Evolutionary conservation across 2,329 filamentous ascomycete genomes (phyloP), one percentile per base, ranked within the genome.

Genomic region (Trichoderma sp.): DNA sequence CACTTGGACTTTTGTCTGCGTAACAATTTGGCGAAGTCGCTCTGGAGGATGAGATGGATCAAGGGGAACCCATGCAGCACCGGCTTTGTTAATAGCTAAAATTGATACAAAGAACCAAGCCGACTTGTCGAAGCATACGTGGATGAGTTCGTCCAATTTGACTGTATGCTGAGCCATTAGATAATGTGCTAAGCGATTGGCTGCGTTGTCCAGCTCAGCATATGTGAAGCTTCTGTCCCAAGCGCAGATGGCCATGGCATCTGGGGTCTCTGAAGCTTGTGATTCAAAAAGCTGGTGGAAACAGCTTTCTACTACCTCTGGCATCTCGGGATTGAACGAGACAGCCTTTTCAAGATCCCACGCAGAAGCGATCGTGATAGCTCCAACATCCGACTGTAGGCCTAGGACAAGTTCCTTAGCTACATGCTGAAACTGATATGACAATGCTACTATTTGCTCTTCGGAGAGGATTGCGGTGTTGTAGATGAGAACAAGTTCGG

Each of bases 161-260:
- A 85, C 78, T 1, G 14, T 6, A 11, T 64, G 65, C 24, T 50
- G 31, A 33, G 24, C 14, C 38, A 75, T 66, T 1, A 79, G 38
- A 33, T 77, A 31, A 53, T 60, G 27, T 1, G 78, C 78, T 24
- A 79, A 59, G 9, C 71, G 64, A 27, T 75, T 75, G 8, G 75
- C 50, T 27, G 71, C 65, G 4, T 3, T n/a, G 31, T 78, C 56
- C 35, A 86, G 79, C 41, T 87, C 81, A 53, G 78, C 71, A 74
- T 86, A 87, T 7, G 84, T 85, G 84, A 83, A 62, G 78, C 73
- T 18, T 83, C 85, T 75, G 29, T 76, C 75, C 73, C 75, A 76
- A 3, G 72, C 50, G 11, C 62, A 33, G 16, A 75, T 72, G 2
- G 74, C 74, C 18, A 14, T 14, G 6, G 71, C 65, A 11, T 75